Evolutionary conservation across 2,329 filamentous ascomycete genomes (phyloP), one percentile per base, ranked within the genome.

Genomic region (Rachicladosporium sp.): DNA sequence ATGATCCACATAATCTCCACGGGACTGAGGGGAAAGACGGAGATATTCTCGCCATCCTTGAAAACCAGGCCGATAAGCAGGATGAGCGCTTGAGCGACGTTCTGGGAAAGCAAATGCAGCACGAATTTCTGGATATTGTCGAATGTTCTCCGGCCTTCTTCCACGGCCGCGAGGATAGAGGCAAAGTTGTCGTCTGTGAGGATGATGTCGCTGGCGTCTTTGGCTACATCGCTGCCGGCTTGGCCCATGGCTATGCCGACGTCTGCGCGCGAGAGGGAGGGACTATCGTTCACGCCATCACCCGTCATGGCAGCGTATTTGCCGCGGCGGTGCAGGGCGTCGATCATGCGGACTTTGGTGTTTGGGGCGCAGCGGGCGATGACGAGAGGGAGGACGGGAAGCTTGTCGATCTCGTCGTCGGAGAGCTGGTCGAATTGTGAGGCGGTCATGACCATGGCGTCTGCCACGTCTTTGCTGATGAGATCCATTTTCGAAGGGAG

Each of bases 1-100:
- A 93, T 93, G 59, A 94, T 85, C 86, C 85, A 94, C 43, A 94
- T 73, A 46, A 93, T 89, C 52, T 93, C 80, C 8, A 93, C 76
- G 0, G 87, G 85, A 0, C 83, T 78, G 33, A 93, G 74, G 4
- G 86, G 87, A 59, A 93, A 93, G 7, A 93, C 85, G 0, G 85
- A 91, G 44, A 83, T 71, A 6, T 74, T 71, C 7, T 69, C 65
- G 2, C 61, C 49, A 54, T 93, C 87, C 52, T 86, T 82, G 65
- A 93, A 93, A 0, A 71, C 81, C 3, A 93, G 74, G 38, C 87
- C 87, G 31, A 86, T 78, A 19, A 93, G 76, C 10, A 93, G 69
- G 1, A 85, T 78, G 45, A 83, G 78, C 6, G 88, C 87, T 56
- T 93, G 82, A 29, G 82, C 85, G 84, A 95, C 43, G 88, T 98